These are phyloP conservation scores for Teratosphaeria zuluensis DNA, from an alignment of 2,329 filamentous ascomycete species.

Conservation along the genomic window DNA sequence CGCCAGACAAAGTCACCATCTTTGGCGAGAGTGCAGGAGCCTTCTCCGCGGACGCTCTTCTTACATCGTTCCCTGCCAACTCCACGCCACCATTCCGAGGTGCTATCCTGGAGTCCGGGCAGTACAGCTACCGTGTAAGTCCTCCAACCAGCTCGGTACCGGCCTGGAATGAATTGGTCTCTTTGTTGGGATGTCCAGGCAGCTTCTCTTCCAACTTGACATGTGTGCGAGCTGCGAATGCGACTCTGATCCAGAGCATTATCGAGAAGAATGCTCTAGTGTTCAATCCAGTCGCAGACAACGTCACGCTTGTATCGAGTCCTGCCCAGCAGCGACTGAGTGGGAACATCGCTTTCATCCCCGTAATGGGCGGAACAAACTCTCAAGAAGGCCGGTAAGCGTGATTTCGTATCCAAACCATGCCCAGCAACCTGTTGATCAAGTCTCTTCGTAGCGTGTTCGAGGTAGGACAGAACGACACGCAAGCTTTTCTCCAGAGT, in stretches of 20 bases:
- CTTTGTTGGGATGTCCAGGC: constrained; percentile 18
- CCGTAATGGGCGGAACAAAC: constrained; percentile 26
- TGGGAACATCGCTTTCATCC: constrained; percentile 26
- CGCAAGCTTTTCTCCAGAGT: constrained; percentile 7
- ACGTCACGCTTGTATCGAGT: constrained; percentile 22
- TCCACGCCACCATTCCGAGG: constrained; percentile 25
- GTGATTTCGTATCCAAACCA: too few relatives aligned
- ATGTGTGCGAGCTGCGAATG: constrained; percentile 23
- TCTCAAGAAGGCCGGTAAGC: constrained; percentile 24
- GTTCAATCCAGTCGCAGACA: constrained; percentile 25
- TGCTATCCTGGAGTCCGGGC: constrained; percentile 25
- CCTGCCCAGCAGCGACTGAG: constrained; percentile 16
- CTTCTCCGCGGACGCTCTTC: constrained; percentile 23
- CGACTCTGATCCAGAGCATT: constrained; percentile 21
- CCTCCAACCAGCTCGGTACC: constrained; percentile 9
- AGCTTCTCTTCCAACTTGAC: constrained; percentile 7
- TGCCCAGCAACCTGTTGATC: too few relatives aligned
- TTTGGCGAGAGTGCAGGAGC: constrained; percentile 27
- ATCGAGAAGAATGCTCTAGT: constrained; percentile 21
- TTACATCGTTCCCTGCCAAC: constrained; percentile 20
- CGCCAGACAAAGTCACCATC: constrained; percentile 28
- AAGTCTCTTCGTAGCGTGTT: too few relatives aligned
- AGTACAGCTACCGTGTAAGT: constrained; percentile 17
- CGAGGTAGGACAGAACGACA: too few relatives aligned
- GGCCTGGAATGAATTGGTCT: constrained; percentile 18